A percentile compares a stretch with the other conserved stretches of the same genome.
Conservation (phyloP, 768 basidiomycete species). For the Mycena maculata region DNA sequence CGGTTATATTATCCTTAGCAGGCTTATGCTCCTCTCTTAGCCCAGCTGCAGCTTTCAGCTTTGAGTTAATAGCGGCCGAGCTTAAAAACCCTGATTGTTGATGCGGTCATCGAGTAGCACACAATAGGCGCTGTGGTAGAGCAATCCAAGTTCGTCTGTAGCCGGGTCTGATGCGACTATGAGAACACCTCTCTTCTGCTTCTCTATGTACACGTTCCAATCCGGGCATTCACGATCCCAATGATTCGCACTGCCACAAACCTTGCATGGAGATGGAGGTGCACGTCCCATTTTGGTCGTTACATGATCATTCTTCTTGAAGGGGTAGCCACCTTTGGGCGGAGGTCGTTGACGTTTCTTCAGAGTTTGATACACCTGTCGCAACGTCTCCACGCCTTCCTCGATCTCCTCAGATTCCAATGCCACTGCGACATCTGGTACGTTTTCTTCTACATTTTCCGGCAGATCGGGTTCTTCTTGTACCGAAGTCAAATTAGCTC, state of each 20-base stretch:
- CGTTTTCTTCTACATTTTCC: background rate
- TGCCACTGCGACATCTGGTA: background rate
- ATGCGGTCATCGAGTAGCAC: background rate
- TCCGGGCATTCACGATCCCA: background rate
- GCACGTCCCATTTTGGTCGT: background rate
- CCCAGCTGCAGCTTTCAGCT: background rate
- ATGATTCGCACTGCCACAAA: background rate
- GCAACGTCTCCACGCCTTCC: background rate
- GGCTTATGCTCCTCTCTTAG: background rate
- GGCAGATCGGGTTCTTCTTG: too few species aligned
- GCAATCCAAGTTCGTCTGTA: background rate
- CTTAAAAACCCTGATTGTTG: background rate
- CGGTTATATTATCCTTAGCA: background rate
- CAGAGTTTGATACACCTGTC: background rate
- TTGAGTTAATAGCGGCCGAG: background rate
- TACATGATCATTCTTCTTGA: background rate
- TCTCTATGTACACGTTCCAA: background rate
- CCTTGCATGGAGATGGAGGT: slow-evolving; percentile 1
- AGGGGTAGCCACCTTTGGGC: background rate
- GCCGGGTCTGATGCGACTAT: background rate
- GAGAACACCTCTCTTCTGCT: background rate
- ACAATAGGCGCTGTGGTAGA: background rate
- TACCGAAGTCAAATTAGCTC: background rate
- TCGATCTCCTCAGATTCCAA: background rate
- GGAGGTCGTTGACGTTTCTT: background rate